phyloP scores from a whole-genome alignment of 176 grass and related monocot species.

The Pharus latifolius region DNA sequence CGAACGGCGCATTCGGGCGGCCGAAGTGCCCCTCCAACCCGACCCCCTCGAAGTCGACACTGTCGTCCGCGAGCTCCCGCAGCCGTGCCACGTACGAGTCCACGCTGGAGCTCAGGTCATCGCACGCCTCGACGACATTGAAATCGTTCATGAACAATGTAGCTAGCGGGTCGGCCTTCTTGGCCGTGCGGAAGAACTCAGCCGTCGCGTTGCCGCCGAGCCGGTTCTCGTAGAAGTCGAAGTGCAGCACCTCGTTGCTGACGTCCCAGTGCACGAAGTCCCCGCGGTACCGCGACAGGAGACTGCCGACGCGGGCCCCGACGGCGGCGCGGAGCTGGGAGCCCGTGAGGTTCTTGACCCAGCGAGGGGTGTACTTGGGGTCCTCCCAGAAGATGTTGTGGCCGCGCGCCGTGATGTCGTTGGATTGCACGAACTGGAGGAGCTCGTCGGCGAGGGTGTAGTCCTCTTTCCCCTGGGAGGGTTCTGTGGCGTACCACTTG shows the following conservation, averaged over 20 bases:
- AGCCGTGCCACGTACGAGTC: slow-evolving; percentile 58
- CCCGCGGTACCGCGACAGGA: slow-evolving; percentile 60
- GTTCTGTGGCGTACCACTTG: slow-evolving; percentile 93
- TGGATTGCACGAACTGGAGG: slow-evolving; percentile 43
- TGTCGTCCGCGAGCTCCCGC: slow-evolving; percentile 42
- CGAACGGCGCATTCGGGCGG: slow-evolving; percentile 64
- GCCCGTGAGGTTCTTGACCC: slow-evolving; percentile 71
- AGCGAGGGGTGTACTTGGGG: slow-evolving; percentile 52
- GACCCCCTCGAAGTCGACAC: slow-evolving; percentile 65
- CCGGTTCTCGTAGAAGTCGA: slow-evolving; percentile 80
- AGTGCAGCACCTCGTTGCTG: slow-evolving; percentile 93
- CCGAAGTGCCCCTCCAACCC: slow-evolving; percentile 70
- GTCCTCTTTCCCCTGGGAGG: slow-evolving; percentile 47
- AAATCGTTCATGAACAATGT: slow-evolving; percentile 96
- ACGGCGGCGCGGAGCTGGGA: slow-evolving; percentile 49
- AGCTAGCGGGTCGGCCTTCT: slow-evolving; percentile 56
- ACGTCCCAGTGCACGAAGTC: slow-evolving; percentile 98
- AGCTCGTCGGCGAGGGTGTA: slow-evolving; percentile 51
- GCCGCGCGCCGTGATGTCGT: slow-evolving; percentile 53
- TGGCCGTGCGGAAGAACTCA: slow-evolving; percentile 67
- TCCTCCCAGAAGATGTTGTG: slow-evolving; percentile 99
- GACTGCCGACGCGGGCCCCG: slow-evolving; percentile 47
- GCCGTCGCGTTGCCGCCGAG: slow-evolving; percentile 55
- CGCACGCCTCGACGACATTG: slow-evolving; percentile 76
- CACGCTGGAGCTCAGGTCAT: slow-evolving; percentile 64